These are phyloP conservation scores for Onygenales sp. DNA, from an alignment of 2,329 filamentous ascomycete species.

Conservation along the genomic window DNA sequence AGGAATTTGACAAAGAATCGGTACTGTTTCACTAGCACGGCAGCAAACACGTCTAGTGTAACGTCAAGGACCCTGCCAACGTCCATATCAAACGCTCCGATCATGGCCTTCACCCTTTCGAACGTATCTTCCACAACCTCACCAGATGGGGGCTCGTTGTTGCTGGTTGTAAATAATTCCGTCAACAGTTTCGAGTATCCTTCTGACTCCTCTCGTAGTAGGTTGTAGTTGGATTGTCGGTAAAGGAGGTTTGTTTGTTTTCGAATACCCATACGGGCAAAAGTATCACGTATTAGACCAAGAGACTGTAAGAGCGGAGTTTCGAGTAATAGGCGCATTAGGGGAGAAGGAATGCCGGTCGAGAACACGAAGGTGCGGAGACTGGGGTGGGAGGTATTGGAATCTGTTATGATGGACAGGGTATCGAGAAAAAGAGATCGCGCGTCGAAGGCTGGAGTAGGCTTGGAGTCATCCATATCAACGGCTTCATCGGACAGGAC, in stretches of 20 bases:
- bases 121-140: conserved; percentile 78
- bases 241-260: conserved; percentile 91
- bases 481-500: conserved; percentile 40
- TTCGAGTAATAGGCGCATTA: conserved; percentile 79
- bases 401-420: conserved; percentile 67
- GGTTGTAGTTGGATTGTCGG: conserved; percentile 91
- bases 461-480: conserved; percentile 35
- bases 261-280: conserved; percentile 71
- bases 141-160: conserved; percentile 60
- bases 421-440: conserved; percentile 72
- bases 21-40: conserved; percentile 83
- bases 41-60: conserved; percentile 88
- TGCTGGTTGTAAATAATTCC: conserved; percentile 84
- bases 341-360: conserved; percentile 59
- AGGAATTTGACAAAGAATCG: conserved; percentile 92
- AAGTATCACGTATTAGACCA: conserved; percentile 75
- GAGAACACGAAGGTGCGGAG: conserved; percentile 62
- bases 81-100: conserved; percentile 94
- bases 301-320: conserved; percentile 63
- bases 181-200: conserved; percentile 95
- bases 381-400: conserved; percentile 48
- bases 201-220: conserved; percentile 89
- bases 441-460: conserved; percentile 43
- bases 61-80: conserved; percentile 92
- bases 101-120: conserved; percentile 83